Percentiles rank a stretch among this genome's conserved stretches.
Conservation (phyloP, 345 rosid species). For the Linum tenue region DNA sequence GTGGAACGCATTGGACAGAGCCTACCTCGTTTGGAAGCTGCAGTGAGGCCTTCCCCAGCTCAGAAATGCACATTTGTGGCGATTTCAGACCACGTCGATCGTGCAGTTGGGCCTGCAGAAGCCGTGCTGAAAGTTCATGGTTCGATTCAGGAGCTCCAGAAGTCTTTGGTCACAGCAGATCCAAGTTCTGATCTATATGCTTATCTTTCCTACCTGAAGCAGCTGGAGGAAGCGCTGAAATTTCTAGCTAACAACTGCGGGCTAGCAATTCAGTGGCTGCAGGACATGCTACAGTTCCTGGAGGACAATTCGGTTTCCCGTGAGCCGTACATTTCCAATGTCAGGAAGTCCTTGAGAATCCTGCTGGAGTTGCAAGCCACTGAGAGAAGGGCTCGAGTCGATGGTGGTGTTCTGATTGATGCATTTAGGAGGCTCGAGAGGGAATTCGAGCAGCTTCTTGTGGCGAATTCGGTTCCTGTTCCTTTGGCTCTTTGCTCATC, state of each 20-base stretch:
- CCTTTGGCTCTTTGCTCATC: conserved; percentile 11
- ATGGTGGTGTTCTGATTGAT: conserved; percentile 39
- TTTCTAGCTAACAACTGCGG: conserved; percentile 56
- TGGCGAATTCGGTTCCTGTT: conserved; percentile 21
- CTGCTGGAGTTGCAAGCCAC: conserved; percentile 34
- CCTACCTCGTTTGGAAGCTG: conserved; percentile 36
- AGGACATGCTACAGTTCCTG: conserved; percentile 38
- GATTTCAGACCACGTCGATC: conserved; percentile 41
- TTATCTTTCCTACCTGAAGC: conserved; percentile 39
- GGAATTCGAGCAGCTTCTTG: conserved; percentile 42
- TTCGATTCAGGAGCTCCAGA: conserved; percentile 43
- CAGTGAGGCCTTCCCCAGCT: conserved; percentile 16
- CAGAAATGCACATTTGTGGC: conserved; percentile 30
- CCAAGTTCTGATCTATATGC: conserved; percentile 21
- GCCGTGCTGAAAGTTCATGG: conserved; percentile 46
- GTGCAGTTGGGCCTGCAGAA: conserved; percentile 45
- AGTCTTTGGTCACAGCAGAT: conserved; percentile 20
- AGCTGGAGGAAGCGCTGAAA: conserved; percentile 50
- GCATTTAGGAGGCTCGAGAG: conserved; percentile 41
- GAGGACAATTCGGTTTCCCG: conserved; percentile 31
- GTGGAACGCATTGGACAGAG: conserved; percentile 28
- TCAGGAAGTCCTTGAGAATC: conserved; percentile 35
- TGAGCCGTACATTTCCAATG: conserved; percentile 26
- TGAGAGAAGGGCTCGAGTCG: conserved; percentile 24
- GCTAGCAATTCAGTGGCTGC: conserved; percentile 66